Conservation (phyloP, 306 rosid species). For the Trichosanthes cucumerina region DNA sequence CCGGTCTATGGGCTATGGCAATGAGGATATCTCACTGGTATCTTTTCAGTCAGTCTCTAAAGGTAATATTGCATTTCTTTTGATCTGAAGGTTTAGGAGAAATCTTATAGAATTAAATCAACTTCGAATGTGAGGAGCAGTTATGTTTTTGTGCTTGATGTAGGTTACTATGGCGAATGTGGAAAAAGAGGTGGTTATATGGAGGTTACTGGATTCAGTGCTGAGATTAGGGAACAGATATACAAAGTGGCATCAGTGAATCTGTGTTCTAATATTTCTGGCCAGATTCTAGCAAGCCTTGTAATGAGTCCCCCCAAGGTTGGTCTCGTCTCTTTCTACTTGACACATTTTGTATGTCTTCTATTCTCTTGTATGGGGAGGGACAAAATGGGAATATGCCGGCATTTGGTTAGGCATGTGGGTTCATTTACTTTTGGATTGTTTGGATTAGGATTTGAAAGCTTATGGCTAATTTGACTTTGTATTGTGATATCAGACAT, state of each 20-base stretch:
- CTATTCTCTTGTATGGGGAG: neutral
- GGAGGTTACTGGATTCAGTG: conserved; percentile 80
- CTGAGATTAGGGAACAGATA: conserved; percentile 74
- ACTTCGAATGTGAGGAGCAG: neutral
- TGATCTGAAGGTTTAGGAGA: neutral
- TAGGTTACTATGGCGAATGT: conserved; percentile 87
- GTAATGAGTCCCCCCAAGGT: conserved; percentile 96
- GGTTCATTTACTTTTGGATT: neutral
- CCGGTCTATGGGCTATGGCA: conserved; percentile 77
- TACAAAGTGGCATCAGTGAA: conserved; percentile 83
- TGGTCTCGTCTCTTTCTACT: neutral
- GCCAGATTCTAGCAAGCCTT: conserved; percentile 84
- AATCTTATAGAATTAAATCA: neutral
- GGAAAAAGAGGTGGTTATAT: conserved; percentile 94
- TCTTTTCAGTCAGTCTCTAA: conserved; percentile 90
- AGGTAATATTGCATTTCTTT: conserved; percentile 29
- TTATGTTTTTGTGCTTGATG: conserved; percentile 12
- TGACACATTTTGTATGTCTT: conserved; percentile 1
- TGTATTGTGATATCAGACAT: neutral
- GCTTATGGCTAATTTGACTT: neutral
- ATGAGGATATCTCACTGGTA: conserved; percentile 52
- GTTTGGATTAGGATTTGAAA: neutral
- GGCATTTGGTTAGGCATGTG: neutral
- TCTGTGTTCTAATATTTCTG: conserved; percentile 86
- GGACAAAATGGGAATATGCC: neutral